Evolutionary conservation across 345 rosid species (phyloP), one percentile per base, ranked within the genome.

Genomic region (Moricandia arvensis): DNA sequence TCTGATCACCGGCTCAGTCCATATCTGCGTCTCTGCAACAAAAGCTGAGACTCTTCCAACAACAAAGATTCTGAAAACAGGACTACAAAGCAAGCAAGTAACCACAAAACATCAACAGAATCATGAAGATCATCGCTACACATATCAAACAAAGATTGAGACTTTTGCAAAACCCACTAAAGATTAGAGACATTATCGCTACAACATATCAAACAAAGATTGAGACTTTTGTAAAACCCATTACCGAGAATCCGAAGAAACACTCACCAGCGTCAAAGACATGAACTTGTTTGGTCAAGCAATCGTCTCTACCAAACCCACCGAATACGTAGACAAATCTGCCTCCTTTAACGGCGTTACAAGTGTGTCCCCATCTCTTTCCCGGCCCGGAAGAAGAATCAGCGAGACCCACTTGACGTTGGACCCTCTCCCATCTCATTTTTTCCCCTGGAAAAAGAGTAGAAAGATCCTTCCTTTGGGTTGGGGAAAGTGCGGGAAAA

Each of bases 321-420:
- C 99, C 97, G 49, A 92, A 93, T 3, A 95, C 89, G 73, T 88
- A 95, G 67, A 95, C 87, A 82, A 90, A 86, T 79, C 89, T 85
- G 63, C 94, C 98, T 15, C 96, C 91, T 82, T 83, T 88, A 69
- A 89, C 74, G 82, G 98, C 83, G 91, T 95, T 95, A 80, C 96
- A 93, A 64, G 98, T 89, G 83, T 95, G 99, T 43, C 98, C 97
- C 98, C 98, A 95, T 88, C 97, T 87, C 79, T 89, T 89, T 15
- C 97, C 97, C 4, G 98, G 99, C 47, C 90, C 94, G 47, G 75
- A 71, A 61, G 79, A 73, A 68, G 69, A 34, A 12, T 63, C 76
- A 53, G 77, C 71, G 13, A 75, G 68, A 66, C 84, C 75, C 75
- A 34, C 79, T 63, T 68, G 55, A 15, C 45, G 75, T 51, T 45